A percentile compares a stretch with the other conserved stretches of the same genome.
Conservation (phyloP, 148 eudicot species). For the Bassia scoparia region DNA sequence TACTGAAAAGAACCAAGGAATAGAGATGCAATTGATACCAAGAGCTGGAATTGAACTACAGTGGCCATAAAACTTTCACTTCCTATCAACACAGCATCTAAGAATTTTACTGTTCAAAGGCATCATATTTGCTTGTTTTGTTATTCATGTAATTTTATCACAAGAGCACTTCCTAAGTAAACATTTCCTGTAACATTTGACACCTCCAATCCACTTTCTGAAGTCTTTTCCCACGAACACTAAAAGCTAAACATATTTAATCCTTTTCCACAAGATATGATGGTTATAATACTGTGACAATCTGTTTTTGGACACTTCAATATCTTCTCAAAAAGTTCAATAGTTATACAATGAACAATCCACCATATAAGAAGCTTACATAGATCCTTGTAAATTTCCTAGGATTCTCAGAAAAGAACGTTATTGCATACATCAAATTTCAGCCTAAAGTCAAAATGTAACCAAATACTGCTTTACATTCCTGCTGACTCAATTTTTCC, state of each 20-base stretch:
- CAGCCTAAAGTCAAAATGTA: conserved; percentile 1
- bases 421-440: background rate
- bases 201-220: background rate
- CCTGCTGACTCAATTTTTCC: conserved; percentile 3
- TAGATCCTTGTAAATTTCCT: conserved; percentile 1
- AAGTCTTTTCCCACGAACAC: conserved; percentile 4
- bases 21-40: background rate
- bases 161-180: background rate
- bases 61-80: background rate
- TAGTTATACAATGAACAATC: background rate
- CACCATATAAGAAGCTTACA: conserved; percentile 1
- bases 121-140: too few species aligned
- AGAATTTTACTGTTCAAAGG: background rate
- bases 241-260: conserved; percentile 8
- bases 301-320: conserved; percentile 8
- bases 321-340: background rate
- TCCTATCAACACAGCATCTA: background rate
- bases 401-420: background rate
- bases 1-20: background rate
- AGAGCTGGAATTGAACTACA: background rate
- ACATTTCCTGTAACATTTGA: background rate
- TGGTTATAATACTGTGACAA: background rate
- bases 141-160: background rate
- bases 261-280: conserved; percentile 4
- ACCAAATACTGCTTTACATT: conserved; percentile 4